Percentiles rank a stretch among this genome's conserved stretches.
These are phyloP conservation scores for Cymbopogon flexuosus DNA, from an alignment of 202 grass and related monocot genomes.

Conservation along the genomic window DNA sequence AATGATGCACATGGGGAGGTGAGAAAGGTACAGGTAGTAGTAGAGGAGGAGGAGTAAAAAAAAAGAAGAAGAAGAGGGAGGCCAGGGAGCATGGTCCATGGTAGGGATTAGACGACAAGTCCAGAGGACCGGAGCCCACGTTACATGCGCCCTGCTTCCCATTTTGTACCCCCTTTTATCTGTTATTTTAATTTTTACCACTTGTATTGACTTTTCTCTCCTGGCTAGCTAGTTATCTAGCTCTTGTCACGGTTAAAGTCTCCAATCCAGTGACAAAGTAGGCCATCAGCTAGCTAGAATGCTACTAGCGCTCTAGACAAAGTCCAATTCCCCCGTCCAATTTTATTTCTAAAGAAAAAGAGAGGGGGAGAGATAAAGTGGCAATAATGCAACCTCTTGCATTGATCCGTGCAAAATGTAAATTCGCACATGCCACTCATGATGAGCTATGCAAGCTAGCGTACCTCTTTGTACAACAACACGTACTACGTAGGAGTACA, in stretches of 20 bases:
- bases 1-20: conserved; percentile 55
- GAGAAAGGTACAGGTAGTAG: conserved; percentile 26
- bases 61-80: background rate
- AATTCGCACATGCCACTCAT: background rate
- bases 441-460: background rate
- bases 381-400: background rate
- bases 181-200: background rate
- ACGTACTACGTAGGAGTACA: no score
- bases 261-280: background rate
- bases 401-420: background rate
- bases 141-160: conserved; percentile 21
- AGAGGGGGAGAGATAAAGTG: background rate
- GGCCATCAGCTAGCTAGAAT: background rate
- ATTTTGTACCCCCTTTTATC: conserved; percentile 5
- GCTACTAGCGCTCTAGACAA: background rate
- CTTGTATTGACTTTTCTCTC: conserved; percentile 4
- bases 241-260: conserved; percentile 8
- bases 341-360: background rate
- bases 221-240: background rate
- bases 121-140: conserved; percentile 35
- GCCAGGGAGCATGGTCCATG: background rate
- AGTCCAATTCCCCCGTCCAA: background rate
- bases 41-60: background rate
- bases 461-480: background rate
- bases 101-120: conserved; percentile 23